Evolutionary conservation across 129 eudicot species (phyloP), one percentile per base, ranked within the genome.

Genomic region (Lactuca saligna): DNA sequence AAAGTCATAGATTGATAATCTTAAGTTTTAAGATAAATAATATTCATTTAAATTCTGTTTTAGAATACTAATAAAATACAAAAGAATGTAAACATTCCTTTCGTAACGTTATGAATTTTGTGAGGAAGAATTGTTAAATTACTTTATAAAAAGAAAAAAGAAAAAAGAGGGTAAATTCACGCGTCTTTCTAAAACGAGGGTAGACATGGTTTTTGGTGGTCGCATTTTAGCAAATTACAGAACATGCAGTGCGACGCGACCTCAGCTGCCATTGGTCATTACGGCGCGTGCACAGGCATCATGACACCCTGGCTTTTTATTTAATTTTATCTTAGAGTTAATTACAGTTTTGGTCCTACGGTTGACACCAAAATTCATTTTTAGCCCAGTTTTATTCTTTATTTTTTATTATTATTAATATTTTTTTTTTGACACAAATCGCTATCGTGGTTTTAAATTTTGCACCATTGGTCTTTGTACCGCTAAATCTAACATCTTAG

Each of bases 241-340:
- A 59, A 59, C 10, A 32, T 42, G 64, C 64, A 31, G 20, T 59
- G 64, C 64, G 64, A 37, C 64, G 62, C 38, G 38, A 57, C n/a
- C 15, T n/a, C 38, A 25, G 62, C 38, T 57, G 38, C 37, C 37
- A 5, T 56, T 56, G 15, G 34, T 25, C n/a, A 55, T 7, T 11
- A 3, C 51, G 51, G 51, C 51, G n/a, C n/a, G 51, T 46, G 51
- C 15, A 11, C 51, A 4, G 51, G 51, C 51, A 4, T 46, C 51
- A 46, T 46, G 5, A 46, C 51, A 46, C 51, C 15, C 49, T 42
- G 49, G 49, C 13, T 8, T 9, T 25, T 25, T 25, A 25, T 25
- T 25, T 25, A 25, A 25, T 25, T 25, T 25, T 25, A 25, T 25
- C 29, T 25, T 25, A 0, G 29, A 25, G 29, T 25, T 0, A 25